Base-by-base conservation (phyloP, 129 eudicot genomes). In the Glebionis coronaria region DNA sequence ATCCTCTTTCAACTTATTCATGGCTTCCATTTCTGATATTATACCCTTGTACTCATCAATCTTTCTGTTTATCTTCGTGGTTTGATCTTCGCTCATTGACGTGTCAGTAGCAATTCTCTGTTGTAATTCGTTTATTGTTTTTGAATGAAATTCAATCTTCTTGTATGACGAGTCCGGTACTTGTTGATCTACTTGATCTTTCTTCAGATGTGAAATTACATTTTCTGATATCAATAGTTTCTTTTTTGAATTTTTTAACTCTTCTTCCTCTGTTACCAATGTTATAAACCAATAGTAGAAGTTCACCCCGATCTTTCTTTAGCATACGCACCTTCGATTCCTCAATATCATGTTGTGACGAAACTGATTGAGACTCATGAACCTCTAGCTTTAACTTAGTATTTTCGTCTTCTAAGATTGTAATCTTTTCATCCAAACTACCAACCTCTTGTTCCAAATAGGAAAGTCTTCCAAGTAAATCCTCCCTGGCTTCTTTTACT, bases 331-430 rank as follows among this genome's bases (percentile, higher is more conserved):
- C 82, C 59, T 68, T 87, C 4, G 20, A 58, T 73, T 69, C 84
- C 74, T 90, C 91, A 53, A 31, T 47, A 44, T 79, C 87, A 71
- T 79, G 70, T 31, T 31, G n/a, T n/a, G n/a, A n/a, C n/a, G n/a
- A n/a, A n/a, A n/a, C n/a, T n/a, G n/a, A n/a, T n/a, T n/a, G n/a
- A n/a, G n/a, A n/a, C n/a, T n/a, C n/a, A n/a, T n/a, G n/a, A n/a
- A n/a, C n/a, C n/a, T n/a, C n/a, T n/a, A n/a, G n/a, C n/a, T n/a
- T n/a, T n/a, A n/a, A n/a, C n/a, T n/a, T n/a, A n/a, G n/a, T n/a
- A n/a, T n/a, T n/a, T n/a, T n/a, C n/a, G n/a, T n/a, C n/a, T n/a
- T n/a, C n/a, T n/a, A n/a, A n/a, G n/a, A n/a, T n/a, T n/a, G n/a
- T n/a, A n/a, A n/a, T n/a, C n/a, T n/a, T n/a, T n/a, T n/a, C n/a